A percentile compares a stretch with the other conserved stretches of the same genome.
phyloP scores from a whole-genome alignment of 176 grass and related monocot genomes.

The Rhynchospora breviuscula region DNA sequence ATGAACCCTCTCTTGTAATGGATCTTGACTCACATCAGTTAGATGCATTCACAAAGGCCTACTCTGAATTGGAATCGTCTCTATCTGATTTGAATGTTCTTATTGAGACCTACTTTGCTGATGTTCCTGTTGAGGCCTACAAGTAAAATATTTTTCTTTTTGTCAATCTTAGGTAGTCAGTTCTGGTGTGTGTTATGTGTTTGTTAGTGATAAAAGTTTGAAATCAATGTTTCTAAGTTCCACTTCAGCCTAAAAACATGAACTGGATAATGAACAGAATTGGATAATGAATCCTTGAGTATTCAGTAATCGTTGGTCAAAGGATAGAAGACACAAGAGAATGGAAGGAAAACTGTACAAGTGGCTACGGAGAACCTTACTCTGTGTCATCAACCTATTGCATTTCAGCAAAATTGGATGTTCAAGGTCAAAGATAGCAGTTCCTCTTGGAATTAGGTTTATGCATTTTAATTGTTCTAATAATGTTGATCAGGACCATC shows the following conservation, averaged over 20 bases:
- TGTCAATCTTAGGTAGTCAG: not conserved
- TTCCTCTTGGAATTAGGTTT: not conserved
- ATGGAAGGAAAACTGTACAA: too few relatives aligned
- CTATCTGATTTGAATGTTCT: slow-evolving; percentile 80
- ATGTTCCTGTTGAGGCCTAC: slow-evolving; percentile 81
- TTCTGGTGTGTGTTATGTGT: not conserved
- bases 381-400: too few relatives aligned
- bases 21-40: slow-evolving; percentile 79
- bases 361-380: too few relatives aligned
- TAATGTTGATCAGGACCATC: slow-evolving; percentile 46
- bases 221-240: not conserved
- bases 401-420: too few relatives aligned
- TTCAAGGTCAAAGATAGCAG: too few relatives aligned
- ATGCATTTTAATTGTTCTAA: slow-evolving; percentile 5
- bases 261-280: too few relatives aligned
- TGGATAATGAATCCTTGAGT: too few relatives aligned
- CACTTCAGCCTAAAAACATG: too few relatives aligned
- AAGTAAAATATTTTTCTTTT: slow-evolving; percentile 45
- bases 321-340: too few relatives aligned
- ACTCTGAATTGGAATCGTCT: slow-evolving; percentile 53
- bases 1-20: slow-evolving; percentile 82
- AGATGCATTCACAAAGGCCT: slow-evolving; percentile 63
- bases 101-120: slow-evolving; percentile 95
- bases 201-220: slow-evolving; percentile 1
- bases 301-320: too few relatives aligned